Base-by-base conservation (phyloP, 441 rosid species). In the Hura crepitans region DNA sequence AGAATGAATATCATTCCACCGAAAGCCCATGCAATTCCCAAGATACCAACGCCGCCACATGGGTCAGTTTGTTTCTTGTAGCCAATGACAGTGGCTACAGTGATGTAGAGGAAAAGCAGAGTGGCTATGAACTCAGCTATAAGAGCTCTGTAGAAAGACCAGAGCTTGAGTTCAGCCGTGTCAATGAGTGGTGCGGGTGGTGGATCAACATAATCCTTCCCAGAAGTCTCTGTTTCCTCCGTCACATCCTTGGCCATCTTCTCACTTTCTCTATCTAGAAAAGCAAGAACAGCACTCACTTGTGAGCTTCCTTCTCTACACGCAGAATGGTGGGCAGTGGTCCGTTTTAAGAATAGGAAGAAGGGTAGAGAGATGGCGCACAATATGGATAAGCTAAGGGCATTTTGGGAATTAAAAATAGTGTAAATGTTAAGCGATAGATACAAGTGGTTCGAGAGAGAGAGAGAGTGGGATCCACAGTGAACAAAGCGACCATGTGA, bases 11-110 rank as follows among this genome's bases (percentile, higher is more conserved):
- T 89, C 96, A 91, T 91, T 79, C 97, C 96, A 53, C 97, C 96
- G 20, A 91, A 91, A 37, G 97, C 87, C 97, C 96, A 91, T 22
- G 97, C 97, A 66, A 91, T 87, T 28, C 97, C 97, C 50, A 91
- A 71, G 17, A 91, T 74, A 10, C 97, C 97, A 60, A 91, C 97
- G 0, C 97, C 96, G 18, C 45, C 79, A 56, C 96, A 91, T 0
- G 89, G 73, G 47, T 79, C 88, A 0, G 66, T 31, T 61, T 85
- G 86, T 35, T 85, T 86, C 80, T 78, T 77, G 81, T 87, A 77
- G 51, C 97, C 96, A 61, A 91, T 85, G 4, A 89, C 93, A 23
- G 96, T 86, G 42, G 93, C 92, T 14, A 91, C 68, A 23, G 84
- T 82, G 31, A 91, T 76, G 58, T 89, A 91, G 43, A 89, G 91